A percentile compares a stretch with the other conserved stretches of the same genome.
phyloP scores from a whole-genome alignment of 805 yeast species.

The Saccharomycopsis amapae region DNA sequence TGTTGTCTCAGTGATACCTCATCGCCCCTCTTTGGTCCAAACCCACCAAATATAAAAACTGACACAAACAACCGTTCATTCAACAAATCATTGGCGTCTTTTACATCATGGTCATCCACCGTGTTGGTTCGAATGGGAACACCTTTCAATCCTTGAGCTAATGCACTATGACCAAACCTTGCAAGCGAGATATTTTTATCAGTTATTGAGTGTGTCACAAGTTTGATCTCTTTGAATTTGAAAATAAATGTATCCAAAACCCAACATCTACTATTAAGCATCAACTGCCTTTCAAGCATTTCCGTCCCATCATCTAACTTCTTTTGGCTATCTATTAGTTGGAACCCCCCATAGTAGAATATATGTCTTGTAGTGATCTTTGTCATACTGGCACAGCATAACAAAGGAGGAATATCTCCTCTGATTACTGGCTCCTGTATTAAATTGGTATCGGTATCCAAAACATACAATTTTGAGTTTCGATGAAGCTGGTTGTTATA shows the following conservation, averaged over 20 bases:
- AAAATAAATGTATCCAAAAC: constrained; percentile 45
- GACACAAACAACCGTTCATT: constrained; percentile 3
- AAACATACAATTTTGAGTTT: constrained; percentile 32
- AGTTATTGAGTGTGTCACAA: constrained; percentile 2
- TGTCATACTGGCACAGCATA: constrained; percentile 42
- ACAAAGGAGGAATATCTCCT: constrained; percentile 37
- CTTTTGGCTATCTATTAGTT: constrained; percentile 24
- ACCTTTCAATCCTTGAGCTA: background rate
- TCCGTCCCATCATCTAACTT: background rate
- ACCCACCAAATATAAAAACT: constrained; percentile 18
- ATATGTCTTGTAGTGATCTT: constrained; percentile 48
- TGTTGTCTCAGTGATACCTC: background rate
- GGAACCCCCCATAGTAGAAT: constrained; percentile 64
- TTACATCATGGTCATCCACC: background rate
- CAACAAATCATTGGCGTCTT: background rate
- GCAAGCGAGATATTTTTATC: background rate
- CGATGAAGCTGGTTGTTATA: constrained; percentile 36
- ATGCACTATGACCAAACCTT: constrained; percentile 17
- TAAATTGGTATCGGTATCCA: constrained; percentile 35
- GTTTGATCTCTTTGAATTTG: constrained; percentile 36
- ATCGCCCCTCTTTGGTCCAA: background rate
- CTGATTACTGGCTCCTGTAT: constrained; percentile 26
- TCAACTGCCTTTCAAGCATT: background rate
- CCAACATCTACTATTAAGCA: constrained; percentile 46
- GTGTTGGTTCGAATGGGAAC: background rate